Evolutionary conservation across 495 filamentous ascomycete genomes (phyloP).

Genomic region (Annulohypoxylon nitens): DNA sequence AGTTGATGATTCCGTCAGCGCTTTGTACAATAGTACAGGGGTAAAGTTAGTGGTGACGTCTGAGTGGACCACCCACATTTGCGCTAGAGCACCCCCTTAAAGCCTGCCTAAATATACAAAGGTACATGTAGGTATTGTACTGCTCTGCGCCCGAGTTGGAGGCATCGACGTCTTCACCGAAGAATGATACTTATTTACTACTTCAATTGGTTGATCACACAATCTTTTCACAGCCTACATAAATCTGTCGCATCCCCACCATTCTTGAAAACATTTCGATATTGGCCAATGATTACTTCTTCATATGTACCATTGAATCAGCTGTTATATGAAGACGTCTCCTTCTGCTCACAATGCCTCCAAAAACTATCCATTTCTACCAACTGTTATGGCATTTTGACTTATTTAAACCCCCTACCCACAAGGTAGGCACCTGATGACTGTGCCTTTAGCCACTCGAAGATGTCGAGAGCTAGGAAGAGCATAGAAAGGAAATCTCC

Average conservation of each 20-base stretch:
- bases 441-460: not conserved
- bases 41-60: conserved; percentile 43
- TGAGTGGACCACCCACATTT: conserved; percentile 14
- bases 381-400: too few species aligned
- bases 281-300: not conserved
- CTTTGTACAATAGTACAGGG: not conserved
- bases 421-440: not conserved
- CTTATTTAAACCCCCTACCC: not conserved
- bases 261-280: not conserved
- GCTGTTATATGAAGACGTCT: not conserved
- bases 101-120: not conserved
- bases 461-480: not conserved
- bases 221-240: not conserved
- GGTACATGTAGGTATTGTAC: too few species aligned
- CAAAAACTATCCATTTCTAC: not conserved
- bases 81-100: not conserved
- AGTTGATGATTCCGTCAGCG: not conserved
- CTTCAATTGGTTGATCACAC: not conserved
- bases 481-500: not conserved
- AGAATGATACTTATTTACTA: too few species aligned
- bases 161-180: too few species aligned
- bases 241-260: not conserved
- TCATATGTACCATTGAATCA: not conserved
- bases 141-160: too few species aligned
- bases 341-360: not conserved